A percentile compares a stretch with the other conserved stretches of the same genome.
phyloP scores from a whole-genome alignment of 805 yeast genomes.

The Metschnikowia aberdeeniae region DNA sequence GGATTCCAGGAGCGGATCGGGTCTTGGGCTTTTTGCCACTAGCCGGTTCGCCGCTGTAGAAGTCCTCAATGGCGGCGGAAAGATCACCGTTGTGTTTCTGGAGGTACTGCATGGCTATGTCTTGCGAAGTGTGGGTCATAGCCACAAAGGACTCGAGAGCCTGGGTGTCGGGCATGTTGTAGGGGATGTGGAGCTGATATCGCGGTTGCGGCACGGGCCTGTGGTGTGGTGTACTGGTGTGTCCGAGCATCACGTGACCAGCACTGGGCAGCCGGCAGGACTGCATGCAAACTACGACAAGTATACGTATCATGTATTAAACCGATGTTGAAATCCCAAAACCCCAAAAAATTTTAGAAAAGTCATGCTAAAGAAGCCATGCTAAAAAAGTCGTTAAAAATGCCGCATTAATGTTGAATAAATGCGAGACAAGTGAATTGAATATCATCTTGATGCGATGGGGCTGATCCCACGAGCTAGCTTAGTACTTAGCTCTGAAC shows the following conservation, averaged over 20 bases:
- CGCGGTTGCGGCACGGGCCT: too few species aligned
- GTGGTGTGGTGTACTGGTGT: neutral
- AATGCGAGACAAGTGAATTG: constrained; percentile 32
- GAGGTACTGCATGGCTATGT: constrained; percentile 39
- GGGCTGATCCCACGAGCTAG: constrained; percentile 5
- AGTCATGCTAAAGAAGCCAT: constrained; percentile 18
- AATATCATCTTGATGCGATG: constrained; percentile 5
- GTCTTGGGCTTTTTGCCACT: constrained; percentile 1
- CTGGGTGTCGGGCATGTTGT: constrained; percentile 18
- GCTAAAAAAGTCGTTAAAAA: constrained; percentile 21
- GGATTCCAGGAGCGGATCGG: constrained; percentile 21
- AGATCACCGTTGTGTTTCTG: constrained; percentile 34
- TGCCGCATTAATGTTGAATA: constrained; percentile 49
- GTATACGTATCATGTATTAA: constrained; percentile 8
- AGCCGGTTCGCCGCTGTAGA: constrained; percentile 22
- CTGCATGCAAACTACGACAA: too few species aligned
- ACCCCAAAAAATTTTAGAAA: constrained; percentile 29
- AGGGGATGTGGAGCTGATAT: neutral
- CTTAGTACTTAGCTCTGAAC: constrained; percentile 52
- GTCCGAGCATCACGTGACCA: neutral
- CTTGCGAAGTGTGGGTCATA: constrained; percentile 32
- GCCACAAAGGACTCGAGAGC: constrained; percentile 32
- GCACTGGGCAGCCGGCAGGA: too few species aligned
- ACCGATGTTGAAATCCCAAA: constrained; percentile 52
- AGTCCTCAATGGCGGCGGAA: constrained; percentile 40